Evolutionary conservation across 1,139 yeast species (phyloP).

Genomic region (Suhomyces guaymorum): DNA sequence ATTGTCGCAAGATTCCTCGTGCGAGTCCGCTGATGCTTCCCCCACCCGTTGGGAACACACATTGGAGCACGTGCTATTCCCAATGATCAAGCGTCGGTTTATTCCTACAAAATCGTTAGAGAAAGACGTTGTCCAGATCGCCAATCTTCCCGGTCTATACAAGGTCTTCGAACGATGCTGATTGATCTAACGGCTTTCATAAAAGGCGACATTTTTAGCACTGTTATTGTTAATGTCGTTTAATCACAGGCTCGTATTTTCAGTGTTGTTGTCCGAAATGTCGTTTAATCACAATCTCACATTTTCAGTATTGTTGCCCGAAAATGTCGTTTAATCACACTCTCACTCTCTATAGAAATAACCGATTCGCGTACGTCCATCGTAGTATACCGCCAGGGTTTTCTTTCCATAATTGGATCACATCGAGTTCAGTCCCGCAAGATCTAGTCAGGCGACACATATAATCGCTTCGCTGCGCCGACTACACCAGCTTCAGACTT

Average conservation of each 20-base stretch:
- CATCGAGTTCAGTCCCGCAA: too few species aligned
- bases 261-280: neutral
- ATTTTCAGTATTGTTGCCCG: neutral
- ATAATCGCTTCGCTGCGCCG: too few species aligned
- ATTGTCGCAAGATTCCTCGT: too few species aligned
- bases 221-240: neutral
- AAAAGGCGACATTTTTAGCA: neutral
- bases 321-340: neutral
- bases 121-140: constrained; percentile 73
- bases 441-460: too few species aligned
- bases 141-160: constrained; percentile 89
- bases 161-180: constrained; percentile 86
- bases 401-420: too few species aligned
- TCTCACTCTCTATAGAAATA: neutral
- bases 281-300: neutral
- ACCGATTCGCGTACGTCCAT: neutral
- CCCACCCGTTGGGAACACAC: constrained; percentile 27
- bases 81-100: constrained; percentile 61
- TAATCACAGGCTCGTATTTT: neutral
- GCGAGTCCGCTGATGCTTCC: too few species aligned
- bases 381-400: too few species aligned
- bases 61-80: constrained; percentile 65
- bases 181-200: neutral
- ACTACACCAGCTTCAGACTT: too few species aligned
- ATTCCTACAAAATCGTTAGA: constrained; percentile 60